Evolutionary conservation across 768 basidiomycete genomes (phyloP).

Genomic region (Chalciporus pseudorubinellus): DNA sequence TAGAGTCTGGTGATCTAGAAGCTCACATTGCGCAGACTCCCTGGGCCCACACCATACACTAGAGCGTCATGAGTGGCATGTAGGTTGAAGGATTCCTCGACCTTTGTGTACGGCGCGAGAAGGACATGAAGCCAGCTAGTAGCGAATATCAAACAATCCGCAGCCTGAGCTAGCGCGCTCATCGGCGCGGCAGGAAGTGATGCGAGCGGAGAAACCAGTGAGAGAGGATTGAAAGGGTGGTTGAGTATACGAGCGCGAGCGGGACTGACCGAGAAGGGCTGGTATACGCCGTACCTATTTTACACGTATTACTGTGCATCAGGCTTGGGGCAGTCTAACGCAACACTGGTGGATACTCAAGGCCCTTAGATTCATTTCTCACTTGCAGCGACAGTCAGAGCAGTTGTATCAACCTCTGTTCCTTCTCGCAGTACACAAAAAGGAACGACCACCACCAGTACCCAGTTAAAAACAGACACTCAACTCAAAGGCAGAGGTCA

Average conservation of each 20-base stretch:
- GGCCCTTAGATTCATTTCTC: neutral
- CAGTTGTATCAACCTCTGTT: constrained; percentile 61
- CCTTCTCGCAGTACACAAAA: constrained; percentile 48
- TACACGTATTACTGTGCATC: too few species aligned
- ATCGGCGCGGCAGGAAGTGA: neutral
- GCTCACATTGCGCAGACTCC: constrained; percentile 49
- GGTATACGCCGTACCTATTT: too few species aligned
- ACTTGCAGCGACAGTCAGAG: constrained; percentile 24
- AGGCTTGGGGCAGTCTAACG: too few species aligned
- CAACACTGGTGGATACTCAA: too few species aligned
- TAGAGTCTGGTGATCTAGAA: constrained; percentile 1
- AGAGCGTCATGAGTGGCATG: constrained; percentile 89
- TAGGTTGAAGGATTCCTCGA: constrained; percentile 95
- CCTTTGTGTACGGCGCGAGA: constrained; percentile 88
- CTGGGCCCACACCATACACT: constrained; percentile 58
- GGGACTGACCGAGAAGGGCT: neutral
- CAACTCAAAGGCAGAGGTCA: constrained; percentile 38
- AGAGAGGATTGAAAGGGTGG: neutral
- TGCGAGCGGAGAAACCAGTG: neutral
- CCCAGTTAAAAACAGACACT: constrained; percentile 37
- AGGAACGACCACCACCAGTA: constrained; percentile 55
- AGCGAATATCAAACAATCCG: constrained; percentile 51
- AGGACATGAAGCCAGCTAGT: constrained; percentile 66
- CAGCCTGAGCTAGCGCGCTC: constrained; percentile 19
- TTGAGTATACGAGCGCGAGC: neutral